Evolutionary conservation across 345 rosid species (phyloP).

Genomic region (Citrus inodora): DNA sequence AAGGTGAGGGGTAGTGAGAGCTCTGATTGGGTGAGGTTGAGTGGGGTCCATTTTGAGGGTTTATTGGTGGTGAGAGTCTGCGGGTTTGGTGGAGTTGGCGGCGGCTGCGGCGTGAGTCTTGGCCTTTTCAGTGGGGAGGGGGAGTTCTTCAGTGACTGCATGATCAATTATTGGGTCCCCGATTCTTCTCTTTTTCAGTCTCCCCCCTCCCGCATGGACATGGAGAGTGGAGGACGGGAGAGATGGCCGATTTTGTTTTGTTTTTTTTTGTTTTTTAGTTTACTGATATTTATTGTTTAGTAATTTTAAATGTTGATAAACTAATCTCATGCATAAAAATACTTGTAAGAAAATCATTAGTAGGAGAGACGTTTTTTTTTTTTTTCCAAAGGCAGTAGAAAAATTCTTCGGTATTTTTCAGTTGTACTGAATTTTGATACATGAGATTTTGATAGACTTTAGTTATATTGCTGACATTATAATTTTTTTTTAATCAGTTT

Average conservation of each 20-base stretch:
- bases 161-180: neutral
- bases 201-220: neutral
- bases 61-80: conserved; percentile 7
- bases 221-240: neutral
- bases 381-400: too few species aligned
- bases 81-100: conserved; percentile 27
- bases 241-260: neutral
- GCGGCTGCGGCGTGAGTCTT: conserved; percentile 28
- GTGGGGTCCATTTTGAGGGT: conserved; percentile 46
- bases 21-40: conserved; percentile 56
- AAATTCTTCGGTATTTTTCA: too few species aligned
- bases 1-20: conserved; percentile 77
- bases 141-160: neutral
- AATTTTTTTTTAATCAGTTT: too few species aligned
- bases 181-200: neutral
- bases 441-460: too few species aligned
- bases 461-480: too few species aligned
- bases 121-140: conserved; percentile 7
- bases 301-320: too few species aligned
- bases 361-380: too few species aligned
- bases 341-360: too few species aligned
- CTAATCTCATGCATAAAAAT: too few species aligned
- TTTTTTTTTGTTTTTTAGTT: too few species aligned
- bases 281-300: too few species aligned
- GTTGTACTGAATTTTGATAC: too few species aligned